Evolutionary conservation across 805 yeast genomes (phyloP), one percentile per base, ranked within the genome.

Genomic region (Saccharomyces mikatae): DNA sequence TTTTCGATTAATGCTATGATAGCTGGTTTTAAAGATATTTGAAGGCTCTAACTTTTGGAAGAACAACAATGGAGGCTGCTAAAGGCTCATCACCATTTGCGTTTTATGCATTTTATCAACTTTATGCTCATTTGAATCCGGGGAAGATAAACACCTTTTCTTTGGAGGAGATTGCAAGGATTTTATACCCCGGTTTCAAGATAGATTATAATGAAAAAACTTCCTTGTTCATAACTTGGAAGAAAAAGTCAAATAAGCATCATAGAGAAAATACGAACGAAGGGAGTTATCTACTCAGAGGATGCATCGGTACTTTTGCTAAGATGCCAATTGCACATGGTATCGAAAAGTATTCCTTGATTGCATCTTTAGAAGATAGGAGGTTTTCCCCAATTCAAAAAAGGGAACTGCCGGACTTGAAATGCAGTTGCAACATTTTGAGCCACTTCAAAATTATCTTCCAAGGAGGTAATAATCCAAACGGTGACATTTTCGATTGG

Each of bases 161-260:
- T 0, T 56, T 66, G 4, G 31, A 56, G 0, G 57, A 56, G 6
- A 50, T 69, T 9, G 58, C 61, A 27, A 22, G 49, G 6, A 50
- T 36, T 6, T 17, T 67, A 49, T 66, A 57, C 52, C 66, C 66
- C 8, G 27, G 51, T 30, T 30, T 28, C 17, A 5, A 36, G 28
- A 46, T 49, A 0, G 49, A 61, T 50, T 48, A 49, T 17, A 48
- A 31, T 14, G 69, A 60, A 47, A 63, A 66, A 46, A 71, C 73
- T 6, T 94, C 98, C 0, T 71, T 92, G 28, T 94, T 94, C 71
- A 86, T 92, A 31, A 94, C 98, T 0, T 94, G 97, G 96, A 84
- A 82, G 61, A 76, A 78, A 54, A 60, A 62, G 21, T 54, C 58
- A 3, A 73, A 13, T 8, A 47, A 51, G 28, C 48, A 31, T 10